Conservation (phyloP, 2,329 filamentous ascomycete species). For the Meredithiella fracta region DNA sequence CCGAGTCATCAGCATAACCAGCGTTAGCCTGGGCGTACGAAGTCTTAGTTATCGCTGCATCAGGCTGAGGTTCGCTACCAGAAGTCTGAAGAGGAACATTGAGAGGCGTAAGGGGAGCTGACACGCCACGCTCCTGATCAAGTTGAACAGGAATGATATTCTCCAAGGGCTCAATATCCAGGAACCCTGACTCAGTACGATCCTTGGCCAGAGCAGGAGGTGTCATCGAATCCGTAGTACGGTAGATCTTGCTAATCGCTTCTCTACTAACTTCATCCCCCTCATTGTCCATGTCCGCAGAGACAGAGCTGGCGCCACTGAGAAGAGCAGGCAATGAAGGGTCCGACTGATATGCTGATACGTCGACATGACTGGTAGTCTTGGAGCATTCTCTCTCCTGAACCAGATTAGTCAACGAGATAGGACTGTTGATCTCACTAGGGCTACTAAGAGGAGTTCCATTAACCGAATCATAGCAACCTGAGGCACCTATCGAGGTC, state of each 20-base stretch:
- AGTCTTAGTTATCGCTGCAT: background rate
- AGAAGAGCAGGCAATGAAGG: slow-evolving; percentile 47
- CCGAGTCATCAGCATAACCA: slow-evolving; percentile 15
- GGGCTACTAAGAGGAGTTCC: slow-evolving; percentile 39
- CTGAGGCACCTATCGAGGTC: slow-evolving; percentile 30
- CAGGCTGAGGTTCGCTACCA: background rate
- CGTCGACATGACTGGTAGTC: slow-evolving; percentile 26
- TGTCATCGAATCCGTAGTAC: slow-evolving; percentile 38
- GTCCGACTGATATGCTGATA: slow-evolving; percentile 42
- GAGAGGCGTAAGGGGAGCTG: background rate
- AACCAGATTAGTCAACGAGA: slow-evolving; percentile 24
- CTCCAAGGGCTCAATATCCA: slow-evolving; percentile 18
- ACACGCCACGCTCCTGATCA: slow-evolving; percentile 15
- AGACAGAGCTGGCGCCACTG: slow-evolving; percentile 48
- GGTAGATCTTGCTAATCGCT: slow-evolving; percentile 30
- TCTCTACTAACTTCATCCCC: slow-evolving; percentile 41
- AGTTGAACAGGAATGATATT: slow-evolving; percentile 19
- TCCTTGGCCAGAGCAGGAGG: slow-evolving; percentile 36
- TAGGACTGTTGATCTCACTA: slow-evolving; percentile 35
- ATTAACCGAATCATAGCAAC: slow-evolving; percentile 23
- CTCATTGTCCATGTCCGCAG: slow-evolving; percentile 36
- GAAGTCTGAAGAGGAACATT: slow-evolving; percentile 2
- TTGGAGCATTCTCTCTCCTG: slow-evolving; percentile 6
- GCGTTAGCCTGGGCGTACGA: background rate
- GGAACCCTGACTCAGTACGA: slow-evolving; percentile 17